Evolutionary conservation across 164 flowering plant genomes (phyloP).

Genomic region (Santalum album): DNA sequence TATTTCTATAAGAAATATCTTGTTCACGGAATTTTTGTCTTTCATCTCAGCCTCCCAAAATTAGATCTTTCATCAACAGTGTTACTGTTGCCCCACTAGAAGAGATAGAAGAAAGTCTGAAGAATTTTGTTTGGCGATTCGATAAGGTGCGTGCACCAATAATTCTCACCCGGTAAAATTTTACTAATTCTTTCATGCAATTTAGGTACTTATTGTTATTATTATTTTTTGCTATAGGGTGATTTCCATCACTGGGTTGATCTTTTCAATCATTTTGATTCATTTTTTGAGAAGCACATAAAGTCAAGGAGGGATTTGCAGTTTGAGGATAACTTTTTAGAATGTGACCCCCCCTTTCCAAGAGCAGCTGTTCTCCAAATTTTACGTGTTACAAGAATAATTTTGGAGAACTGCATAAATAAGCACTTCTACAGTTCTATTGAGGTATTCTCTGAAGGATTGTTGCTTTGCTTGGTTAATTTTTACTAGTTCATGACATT

Average conservation of each 20-base stretch:
- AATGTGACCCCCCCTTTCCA: constrained; percentile 78
- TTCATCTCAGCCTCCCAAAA: constrained; percentile 75
- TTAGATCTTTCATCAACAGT: constrained; percentile 60
- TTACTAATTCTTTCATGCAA: neutral
- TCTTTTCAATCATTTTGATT: constrained; percentile 87
- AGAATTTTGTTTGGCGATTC: constrained; percentile 75
- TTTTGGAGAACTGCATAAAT: constrained; percentile 86
- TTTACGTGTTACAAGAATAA: constrained; percentile 73
- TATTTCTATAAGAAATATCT: too few species aligned
- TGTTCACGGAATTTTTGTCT: neutral
- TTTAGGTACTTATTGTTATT: constrained; percentile 9
- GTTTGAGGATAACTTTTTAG: constrained; percentile 62
- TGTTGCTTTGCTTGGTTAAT: neutral
- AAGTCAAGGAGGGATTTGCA: constrained; percentile 82
- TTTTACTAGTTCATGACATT: too few species aligned
- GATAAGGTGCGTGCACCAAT: constrained; percentile 54
- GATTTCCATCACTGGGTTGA: constrained; percentile 97
- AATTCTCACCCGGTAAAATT: neutral
- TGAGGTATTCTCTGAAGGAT: constrained; percentile 43
- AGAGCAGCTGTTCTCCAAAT: constrained; percentile 79
- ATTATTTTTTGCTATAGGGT: constrained; percentile 54
- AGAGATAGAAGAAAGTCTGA: constrained; percentile 62
- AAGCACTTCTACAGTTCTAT: constrained; percentile 81
- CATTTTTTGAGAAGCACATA: constrained; percentile 77
- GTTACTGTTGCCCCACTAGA: constrained; percentile 74